A percentile compares a stretch with the other conserved stretches of the same genome.
Conservation (phyloP, 1,139 yeast genomes). For the Protomyces lactucae-debilis region DNA sequence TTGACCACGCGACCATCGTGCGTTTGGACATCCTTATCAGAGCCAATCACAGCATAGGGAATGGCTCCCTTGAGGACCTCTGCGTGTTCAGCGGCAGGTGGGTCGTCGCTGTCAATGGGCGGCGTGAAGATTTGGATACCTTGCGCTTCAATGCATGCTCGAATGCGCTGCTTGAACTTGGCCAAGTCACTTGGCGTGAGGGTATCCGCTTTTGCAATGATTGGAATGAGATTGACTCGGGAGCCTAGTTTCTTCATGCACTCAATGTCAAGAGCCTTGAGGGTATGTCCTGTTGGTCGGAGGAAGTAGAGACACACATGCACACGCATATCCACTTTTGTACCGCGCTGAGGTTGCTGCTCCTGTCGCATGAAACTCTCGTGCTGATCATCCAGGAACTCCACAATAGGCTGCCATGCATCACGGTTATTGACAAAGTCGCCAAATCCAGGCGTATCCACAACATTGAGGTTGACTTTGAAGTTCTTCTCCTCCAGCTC, state of each 20-base stretch:
- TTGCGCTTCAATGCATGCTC: constrained; percentile 89
- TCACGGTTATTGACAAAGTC: constrained; percentile 90
- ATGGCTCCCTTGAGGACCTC: constrained; percentile 46
- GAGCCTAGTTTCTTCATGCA: constrained; percentile 83
- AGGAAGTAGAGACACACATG: constrained; percentile 94
- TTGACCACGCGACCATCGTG: constrained; percentile 70
- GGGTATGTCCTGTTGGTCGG: constrained; percentile 91
- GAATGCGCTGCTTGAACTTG: constrained; percentile 75
- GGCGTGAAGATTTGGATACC: constrained; percentile 88
- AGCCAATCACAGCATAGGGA: constrained; percentile 93
- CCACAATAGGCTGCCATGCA: constrained; percentile 90
- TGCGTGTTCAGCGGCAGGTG: constrained; percentile 32
- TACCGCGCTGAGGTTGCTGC: constrained; percentile 77
- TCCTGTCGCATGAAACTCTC: constrained; percentile 93
- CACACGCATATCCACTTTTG: constrained; percentile 67
- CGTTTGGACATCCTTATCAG: constrained; percentile 77
- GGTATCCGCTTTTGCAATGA: constrained; percentile 93
- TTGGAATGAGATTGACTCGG: constrained; percentile 89
- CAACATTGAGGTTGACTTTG: constrained; percentile 73
- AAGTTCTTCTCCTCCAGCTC: constrained; percentile 77
- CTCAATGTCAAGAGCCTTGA: constrained; percentile 91
- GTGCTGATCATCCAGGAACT: constrained; percentile 94
- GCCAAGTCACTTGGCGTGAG: constrained; percentile 76
- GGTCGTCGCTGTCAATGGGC: constrained; percentile 44
- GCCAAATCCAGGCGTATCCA: constrained; percentile 98